Base-by-base conservation (phyloP, 2,329 filamentous ascomycete genomes). In the Pseudocercospora macadamiae region DNA sequence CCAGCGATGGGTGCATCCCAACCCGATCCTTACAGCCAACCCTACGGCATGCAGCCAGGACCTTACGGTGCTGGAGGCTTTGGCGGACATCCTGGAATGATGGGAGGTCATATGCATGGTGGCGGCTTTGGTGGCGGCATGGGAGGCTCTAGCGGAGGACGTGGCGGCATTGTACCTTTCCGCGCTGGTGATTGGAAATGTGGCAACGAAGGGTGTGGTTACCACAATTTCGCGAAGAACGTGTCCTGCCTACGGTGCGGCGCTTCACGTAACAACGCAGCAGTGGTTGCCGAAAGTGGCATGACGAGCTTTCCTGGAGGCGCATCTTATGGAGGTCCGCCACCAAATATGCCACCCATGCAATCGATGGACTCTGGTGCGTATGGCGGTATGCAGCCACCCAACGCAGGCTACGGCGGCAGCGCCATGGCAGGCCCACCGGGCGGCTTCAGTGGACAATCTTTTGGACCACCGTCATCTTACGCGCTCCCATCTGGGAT, bases 171-270 rank as follows among this genome's bases (percentile, higher is more conserved):
- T 28, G 95, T 99, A 42, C 95, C 95, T 14, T 99, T 99, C 88
- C 90, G 95, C 71, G 95, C 95, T 55, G 95, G 95, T 72, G 95
- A 99, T 73, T 99, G 95, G 95, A 97, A 97, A 78, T 99, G 95
- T 73, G 95, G 95, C 57, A 95, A 95, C 65, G 95, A 99, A 73
- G 92, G 93, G 34, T 99, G 95, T 74, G 91, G 90, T 59, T 99
- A 99, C 77, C 95, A 99, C 82, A 99, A 99, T 80, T 99, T 99
- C 74, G 95, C 95, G 62, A 99, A 99, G 85, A 99, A 99, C 71
- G 93, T 97, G 58, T 96, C 91, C 78, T 99, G 95, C 77, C 86
- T 99, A 63, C 90, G 95, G 60, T 99, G 95, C 73, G 95, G 95
- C 74, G 95, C 93, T 54, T 96, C 92, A 75, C 91, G 95, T 69